Evolutionary conservation across 192 early-diverging fungal genomes (phyloP), one percentile per base, ranked within the genome.

Genomic region (Geranomyces variabilis): DNA sequence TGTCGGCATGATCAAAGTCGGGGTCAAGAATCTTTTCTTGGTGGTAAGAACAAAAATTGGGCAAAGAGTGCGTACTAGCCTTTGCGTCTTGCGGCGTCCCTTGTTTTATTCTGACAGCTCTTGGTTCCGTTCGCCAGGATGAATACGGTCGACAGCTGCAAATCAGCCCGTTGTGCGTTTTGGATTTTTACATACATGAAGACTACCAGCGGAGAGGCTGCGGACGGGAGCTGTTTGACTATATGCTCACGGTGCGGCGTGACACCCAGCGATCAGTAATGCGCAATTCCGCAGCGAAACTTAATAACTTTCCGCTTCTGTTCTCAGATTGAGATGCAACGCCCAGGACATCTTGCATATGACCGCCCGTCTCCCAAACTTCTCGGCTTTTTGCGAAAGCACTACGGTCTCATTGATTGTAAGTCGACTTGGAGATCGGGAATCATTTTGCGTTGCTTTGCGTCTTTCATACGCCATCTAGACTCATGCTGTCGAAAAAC

Each of bases 111-210:
- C n/a, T 24, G 2, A 3, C 2, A 53, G 4, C 15, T n/a, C 51
- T 8, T 53, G 51, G 3, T 24, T 53, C 15, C 36, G 36, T 41
- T 41, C 26, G 3, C 29, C 17, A 81, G 79, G 83, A 82, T 66
- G 79, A 72, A 43, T 58, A 41, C 30, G 75, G 75, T 1, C 17
- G 79, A 24, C 79, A 77, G 14, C 28, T 69, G 24, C 78, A 82
- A 46, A 75, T 80, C 13, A 74, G 56, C 13, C 80, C 81, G 36
- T 70, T 85, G 1, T 85, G 83, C 48, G 81, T 85, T 21, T 49
- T 85, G 34, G 84, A 85, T 63, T 83, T 85, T 66, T 85, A 83
- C 57, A 67, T 85, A 5, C 74, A 77, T 30, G 84, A 81, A 33
- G 24, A 57, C 0, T 31, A 41, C 17, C 84, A 85, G 62, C 21